These are phyloP conservation scores for Ustilago vetiveriae DNA, from an alignment of 1,284 basidiomycete species.

Conservation along the genomic window DNA sequence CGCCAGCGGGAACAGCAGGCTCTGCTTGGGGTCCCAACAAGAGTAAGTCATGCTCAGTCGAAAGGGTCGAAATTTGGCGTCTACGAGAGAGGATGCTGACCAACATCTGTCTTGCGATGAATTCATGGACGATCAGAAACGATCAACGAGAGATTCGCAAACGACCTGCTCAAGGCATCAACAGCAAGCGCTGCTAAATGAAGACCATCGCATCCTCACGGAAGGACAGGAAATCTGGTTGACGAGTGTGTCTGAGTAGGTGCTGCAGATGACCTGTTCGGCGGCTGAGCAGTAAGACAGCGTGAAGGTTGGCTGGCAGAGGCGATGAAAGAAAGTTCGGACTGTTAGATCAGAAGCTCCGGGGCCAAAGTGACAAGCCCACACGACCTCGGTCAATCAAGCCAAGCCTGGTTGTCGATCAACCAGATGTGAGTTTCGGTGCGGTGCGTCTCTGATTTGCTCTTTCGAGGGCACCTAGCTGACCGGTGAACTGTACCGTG, in stretches of 20 bases:
- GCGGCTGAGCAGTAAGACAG: too few species aligned
- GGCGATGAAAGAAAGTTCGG: background rate
- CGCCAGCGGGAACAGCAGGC: slow-evolving; percentile 30
- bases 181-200: slow-evolving; percentile 5
- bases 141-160: slow-evolving; percentile 35
- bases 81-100: slow-evolving; percentile 1
- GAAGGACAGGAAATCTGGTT: too few species aligned
- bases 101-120: too few species aligned
- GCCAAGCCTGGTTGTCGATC: background rate
- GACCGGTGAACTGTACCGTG: too few species aligned
- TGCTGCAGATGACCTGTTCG: too few species aligned
- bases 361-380: background rate
- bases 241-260: too few species aligned
- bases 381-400: slow-evolving; percentile 1
- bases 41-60: slow-evolving; percentile 23
- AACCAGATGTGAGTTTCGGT: too few species aligned
- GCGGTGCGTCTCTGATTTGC: too few species aligned
- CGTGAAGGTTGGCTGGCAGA: too few species aligned
- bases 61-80: too few species aligned
- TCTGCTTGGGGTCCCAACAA: slow-evolving; percentile 49
- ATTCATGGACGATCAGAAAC: slow-evolving; percentile 20
- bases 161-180: slow-evolving; percentile 36
- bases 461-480: too few species aligned
- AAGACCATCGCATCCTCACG: background rate
- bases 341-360: background rate